phyloP scores from a whole-genome alignment of 2,329 filamentous ascomycete species.

The Aureobasidium sp. region DNA sequence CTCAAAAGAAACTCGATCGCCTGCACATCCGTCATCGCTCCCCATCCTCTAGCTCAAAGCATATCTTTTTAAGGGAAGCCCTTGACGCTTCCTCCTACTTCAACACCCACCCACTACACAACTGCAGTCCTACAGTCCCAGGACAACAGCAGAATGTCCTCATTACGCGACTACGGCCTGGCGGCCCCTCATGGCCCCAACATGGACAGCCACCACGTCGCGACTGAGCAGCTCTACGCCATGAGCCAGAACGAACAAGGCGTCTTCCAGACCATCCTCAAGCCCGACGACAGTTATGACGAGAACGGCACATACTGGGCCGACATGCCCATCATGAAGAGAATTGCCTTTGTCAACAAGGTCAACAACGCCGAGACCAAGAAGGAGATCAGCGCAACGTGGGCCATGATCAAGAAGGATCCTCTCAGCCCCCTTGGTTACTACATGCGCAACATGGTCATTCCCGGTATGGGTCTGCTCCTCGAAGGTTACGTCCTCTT shows the following conservation, averaged over 20 bases:
- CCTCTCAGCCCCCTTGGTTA: conserved; percentile 75
- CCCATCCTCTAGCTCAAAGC: background rate
- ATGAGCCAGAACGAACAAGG: conserved; percentile 54
- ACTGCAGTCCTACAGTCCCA: background rate
- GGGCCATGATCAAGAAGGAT: conserved; percentile 77
- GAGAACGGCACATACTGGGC: conserved; percentile 86
- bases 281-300: conserved; percentile 83
- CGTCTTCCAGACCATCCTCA: conserved; percentile 71
- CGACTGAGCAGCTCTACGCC: conserved; percentile 34
- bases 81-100: background rate
- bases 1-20: background rate
- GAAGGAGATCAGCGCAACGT: conserved; percentile 60
- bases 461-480: conserved; percentile 85
- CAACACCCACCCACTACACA: background rate
- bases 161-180: conserved; percentile 41
- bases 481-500: conserved; percentile 95
- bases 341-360: conserved; percentile 66
- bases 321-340: conserved; percentile 65
- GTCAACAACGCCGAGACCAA: conserved; percentile 65
- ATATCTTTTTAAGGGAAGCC: conserved; percentile 5
- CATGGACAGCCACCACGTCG: conserved; percentile 37
- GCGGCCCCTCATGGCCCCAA: conserved; percentile 45
- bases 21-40: conserved; percentile 9
- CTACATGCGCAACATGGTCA: conserved; percentile 85
- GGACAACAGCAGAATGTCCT: conserved; percentile 22